Percentiles rank a stretch among this genome's conserved stretches.
These are phyloP conservation scores for Cladosporium sp. DNA, from an alignment of 2,329 filamentous ascomycete genomes.

Conservation along the genomic window DNA sequence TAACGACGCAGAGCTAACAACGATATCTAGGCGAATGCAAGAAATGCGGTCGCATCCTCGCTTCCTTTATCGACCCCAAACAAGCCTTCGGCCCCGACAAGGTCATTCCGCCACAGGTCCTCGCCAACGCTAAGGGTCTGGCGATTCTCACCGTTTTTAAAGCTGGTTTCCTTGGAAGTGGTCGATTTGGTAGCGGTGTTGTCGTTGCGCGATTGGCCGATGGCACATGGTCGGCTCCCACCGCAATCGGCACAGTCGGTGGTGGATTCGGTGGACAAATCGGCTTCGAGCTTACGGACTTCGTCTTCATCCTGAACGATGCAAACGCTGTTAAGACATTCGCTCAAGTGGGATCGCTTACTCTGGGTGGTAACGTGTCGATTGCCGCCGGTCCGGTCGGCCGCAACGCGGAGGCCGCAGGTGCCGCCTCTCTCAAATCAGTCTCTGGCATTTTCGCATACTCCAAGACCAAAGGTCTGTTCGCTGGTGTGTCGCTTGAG, in stretches of 20 bases:
- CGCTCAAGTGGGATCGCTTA: constrained; percentile 83
- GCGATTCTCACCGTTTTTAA: constrained; percentile 83
- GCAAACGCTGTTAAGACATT: constrained; percentile 83
- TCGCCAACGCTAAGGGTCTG: constrained; percentile 87
- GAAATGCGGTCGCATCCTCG: constrained; percentile 92
- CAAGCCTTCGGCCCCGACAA: constrained; percentile 95
- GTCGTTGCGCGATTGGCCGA: constrained; percentile 74
- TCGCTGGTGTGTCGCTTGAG: constrained; percentile 91
- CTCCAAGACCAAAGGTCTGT: constrained; percentile 95
- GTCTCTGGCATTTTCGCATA: constrained; percentile 94
- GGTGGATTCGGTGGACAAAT: constrained; percentile 82
- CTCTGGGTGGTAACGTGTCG: constrained; percentile 91
- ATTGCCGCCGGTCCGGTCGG: constrained; percentile 91
- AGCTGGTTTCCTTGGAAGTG: constrained; percentile 77
- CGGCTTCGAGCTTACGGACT: constrained; percentile 82
- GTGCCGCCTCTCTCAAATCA: constrained; percentile 81
- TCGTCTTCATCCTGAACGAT: constrained; percentile 98
- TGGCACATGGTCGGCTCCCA: constrained; percentile 74
- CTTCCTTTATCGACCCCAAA: constrained; percentile 87
- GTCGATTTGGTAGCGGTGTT: constrained; percentile 72
- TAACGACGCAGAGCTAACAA: constrained; percentile 1
- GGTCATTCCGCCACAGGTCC: constrained; percentile 84
- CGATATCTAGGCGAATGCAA: constrained; percentile 76
- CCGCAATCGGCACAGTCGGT: constrained; percentile 72
- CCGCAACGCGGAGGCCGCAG: constrained; percentile 90